Percentiles rank a stretch among this genome's conserved stretches.
Evolutionary conservation across 192 early-diverging fungal species (phyloP).

Genomic region (Mortierella antarctica): DNA sequence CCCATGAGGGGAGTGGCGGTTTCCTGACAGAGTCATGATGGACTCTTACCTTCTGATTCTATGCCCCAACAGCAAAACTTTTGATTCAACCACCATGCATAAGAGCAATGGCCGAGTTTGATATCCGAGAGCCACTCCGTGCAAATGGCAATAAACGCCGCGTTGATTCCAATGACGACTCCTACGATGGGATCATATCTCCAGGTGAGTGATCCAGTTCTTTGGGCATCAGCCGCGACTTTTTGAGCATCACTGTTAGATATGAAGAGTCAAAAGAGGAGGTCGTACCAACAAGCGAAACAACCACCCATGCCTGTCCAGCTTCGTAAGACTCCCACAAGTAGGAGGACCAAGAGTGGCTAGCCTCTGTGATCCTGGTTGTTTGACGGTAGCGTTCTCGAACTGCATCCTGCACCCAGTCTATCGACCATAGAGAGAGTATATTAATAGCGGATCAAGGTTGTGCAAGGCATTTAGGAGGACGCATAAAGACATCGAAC

Average conservation of each 20-base stretch:
- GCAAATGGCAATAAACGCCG: constrained; percentile 89
- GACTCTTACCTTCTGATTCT: constrained; percentile 63
- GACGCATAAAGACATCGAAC: too few species aligned
- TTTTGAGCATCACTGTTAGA: too few species aligned
- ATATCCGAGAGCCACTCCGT: constrained; percentile 93
- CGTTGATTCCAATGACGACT: constrained; percentile 81
- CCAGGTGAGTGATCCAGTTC: too few species aligned
- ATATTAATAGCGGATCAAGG: neutral
- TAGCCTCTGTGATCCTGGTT: constrained; percentile 46
- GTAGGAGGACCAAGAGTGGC: constrained; percentile 63
- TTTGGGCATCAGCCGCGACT: too few species aligned
- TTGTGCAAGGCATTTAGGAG: too few species aligned
- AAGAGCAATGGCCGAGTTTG: constrained; percentile 84
- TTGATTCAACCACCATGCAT: constrained; percentile 90
- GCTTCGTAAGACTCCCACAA: constrained; percentile 71
- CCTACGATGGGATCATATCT: constrained; percentile 34
- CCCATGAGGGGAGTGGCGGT: neutral
- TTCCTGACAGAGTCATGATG: neutral
- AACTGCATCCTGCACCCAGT: constrained; percentile 77
- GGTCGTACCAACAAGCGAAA: constrained; percentile 77
- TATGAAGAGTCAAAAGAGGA: neutral
- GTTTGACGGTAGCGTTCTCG: constrained; percentile 67
- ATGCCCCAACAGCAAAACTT: constrained; percentile 94
- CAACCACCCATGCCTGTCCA: constrained; percentile 87
- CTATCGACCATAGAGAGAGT: constrained; percentile 32